A percentile compares a stretch with the other conserved stretches of the same genome.
Evolutionary conservation across 1,139 yeast genomes (phyloP).

Genomic region (Magnusiomyces sp.): DNA sequence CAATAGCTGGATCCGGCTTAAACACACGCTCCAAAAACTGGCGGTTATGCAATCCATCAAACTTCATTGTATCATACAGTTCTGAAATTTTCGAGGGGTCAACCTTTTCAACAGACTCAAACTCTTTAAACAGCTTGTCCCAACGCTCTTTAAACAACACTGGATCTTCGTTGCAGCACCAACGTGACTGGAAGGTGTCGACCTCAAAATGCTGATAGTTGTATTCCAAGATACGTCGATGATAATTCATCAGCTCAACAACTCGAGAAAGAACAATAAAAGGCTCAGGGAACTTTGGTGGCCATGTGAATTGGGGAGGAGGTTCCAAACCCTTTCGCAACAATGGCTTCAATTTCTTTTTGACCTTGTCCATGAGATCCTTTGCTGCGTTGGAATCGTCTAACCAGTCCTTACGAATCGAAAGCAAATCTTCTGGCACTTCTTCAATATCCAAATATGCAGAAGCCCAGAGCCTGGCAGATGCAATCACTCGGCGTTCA

Average conservation of each 20-base stretch:
- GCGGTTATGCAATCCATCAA: constrained; percentile 93
- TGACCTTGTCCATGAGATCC: constrained; percentile 94
- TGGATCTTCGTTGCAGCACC: constrained; percentile 99
- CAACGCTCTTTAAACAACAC: constrained; percentile 85
- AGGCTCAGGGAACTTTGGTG: constrained; percentile 96
- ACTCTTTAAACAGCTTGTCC: constrained; percentile 93
- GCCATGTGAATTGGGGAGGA: constrained; percentile 99
- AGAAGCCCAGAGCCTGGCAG: constrained; percentile 82
- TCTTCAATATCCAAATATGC: constrained; percentile 70
- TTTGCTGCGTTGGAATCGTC: constrained; percentile 99
- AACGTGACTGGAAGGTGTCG: constrained; percentile 57
- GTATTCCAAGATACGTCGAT: constrained; percentile 72
- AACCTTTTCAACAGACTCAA: constrained; percentile 86
- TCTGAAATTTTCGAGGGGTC: constrained; percentile 97
- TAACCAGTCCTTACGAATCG: constrained; percentile 78
- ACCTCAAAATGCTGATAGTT: constrained; percentile 68
- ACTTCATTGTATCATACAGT: constrained; percentile 95
- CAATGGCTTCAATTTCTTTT: constrained; percentile 89
- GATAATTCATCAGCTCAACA: constrained; percentile 92
- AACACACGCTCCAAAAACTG: constrained; percentile 79
- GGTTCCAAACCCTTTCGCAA: constrained; percentile 94
- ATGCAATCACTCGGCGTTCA: constrained; percentile 87
- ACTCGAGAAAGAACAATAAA: constrained; percentile 87
- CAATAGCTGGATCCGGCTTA: constrained; percentile 48
- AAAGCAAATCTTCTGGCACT: constrained; percentile 70